A percentile compares a stretch with the other conserved stretches of the same genome.
Conservation (phyloP, 805 yeast species). For the Candida argentea region DNA sequence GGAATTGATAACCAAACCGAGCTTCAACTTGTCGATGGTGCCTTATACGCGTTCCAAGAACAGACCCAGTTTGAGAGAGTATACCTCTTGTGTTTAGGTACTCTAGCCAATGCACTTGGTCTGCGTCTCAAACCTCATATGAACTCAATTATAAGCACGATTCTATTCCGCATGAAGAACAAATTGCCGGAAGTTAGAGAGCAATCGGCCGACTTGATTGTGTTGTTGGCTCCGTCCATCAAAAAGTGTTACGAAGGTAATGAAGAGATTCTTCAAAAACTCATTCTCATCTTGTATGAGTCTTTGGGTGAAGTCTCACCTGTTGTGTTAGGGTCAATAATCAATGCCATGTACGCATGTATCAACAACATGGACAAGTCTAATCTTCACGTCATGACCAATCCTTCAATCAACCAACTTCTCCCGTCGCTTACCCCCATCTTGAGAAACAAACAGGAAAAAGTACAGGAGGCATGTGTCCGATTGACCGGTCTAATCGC, state of each 20-base stretch:
- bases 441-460: constrained; percentile 77
- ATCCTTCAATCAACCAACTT: constrained; percentile 74
- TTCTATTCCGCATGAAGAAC: constrained; percentile 64
- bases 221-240: constrained; percentile 56
- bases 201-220: constrained; percentile 73
- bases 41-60: constrained; percentile 71
- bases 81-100: constrained; percentile 53
- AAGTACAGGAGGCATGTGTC: constrained; percentile 79
- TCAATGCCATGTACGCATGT: constrained; percentile 60
- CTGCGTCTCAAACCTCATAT: constrained; percentile 59
- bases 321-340: constrained; percentile 79
- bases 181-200: constrained; percentile 65
- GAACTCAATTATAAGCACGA: constrained; percentile 59
- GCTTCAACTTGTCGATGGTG: constrained; percentile 65
- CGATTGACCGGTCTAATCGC: constrained; percentile 78
- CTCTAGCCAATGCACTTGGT: constrained; percentile 54
- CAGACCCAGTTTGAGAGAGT: constrained; percentile 50
- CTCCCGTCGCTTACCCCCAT: constrained; percentile 88
- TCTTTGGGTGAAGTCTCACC: constrained; percentile 93
- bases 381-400: constrained; percentile 37
- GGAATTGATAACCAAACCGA: constrained; percentile 59
- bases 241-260: constrained; percentile 47
- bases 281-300: constrained; percentile 75
- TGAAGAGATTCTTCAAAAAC: constrained; percentile 49
- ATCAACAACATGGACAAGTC: constrained; percentile 50